phyloP scores from a whole-genome alignment of 768 basidiomycete species.

The Xanthoconium purpureum region DNA sequence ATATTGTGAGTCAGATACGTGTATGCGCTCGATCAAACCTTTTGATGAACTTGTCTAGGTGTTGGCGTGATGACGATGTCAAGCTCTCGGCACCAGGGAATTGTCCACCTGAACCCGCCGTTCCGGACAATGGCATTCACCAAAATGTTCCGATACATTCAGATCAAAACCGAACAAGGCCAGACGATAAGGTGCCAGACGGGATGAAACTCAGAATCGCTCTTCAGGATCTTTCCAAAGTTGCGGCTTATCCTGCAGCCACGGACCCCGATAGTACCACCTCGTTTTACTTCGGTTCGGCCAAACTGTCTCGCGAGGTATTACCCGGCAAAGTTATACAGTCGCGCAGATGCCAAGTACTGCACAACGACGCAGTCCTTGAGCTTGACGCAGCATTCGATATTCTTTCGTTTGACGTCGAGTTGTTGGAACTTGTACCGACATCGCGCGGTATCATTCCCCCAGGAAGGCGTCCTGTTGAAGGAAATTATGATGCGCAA shows the following conservation, averaged over 20 bases:
- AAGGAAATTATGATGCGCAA: constrained; percentile 2
- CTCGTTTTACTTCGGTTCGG: constrained; percentile 3
- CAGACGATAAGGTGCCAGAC: not conserved
- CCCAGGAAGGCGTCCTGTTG: constrained; percentile 2
- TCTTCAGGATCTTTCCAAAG: not conserved
- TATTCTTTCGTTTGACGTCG: not conserved
- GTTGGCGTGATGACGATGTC: not conserved
- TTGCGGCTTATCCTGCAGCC: not conserved
- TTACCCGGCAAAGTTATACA: not conserved
- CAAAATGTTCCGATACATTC: not conserved
- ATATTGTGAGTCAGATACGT: not conserved
- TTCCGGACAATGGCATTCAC: too few species aligned
- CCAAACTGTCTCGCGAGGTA: not conserved
- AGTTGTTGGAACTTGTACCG: constrained; percentile 3
- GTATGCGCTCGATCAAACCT: not conserved
- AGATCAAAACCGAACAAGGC: not conserved
- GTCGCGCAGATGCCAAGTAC: not conserved
- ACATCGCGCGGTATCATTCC: constrained; percentile 1
- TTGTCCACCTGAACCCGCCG: not conserved
- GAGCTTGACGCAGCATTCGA: not conserved
- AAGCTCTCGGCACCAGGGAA: not conserved
- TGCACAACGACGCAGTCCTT: not conserved
- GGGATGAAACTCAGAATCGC: not conserved
- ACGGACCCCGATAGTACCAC: constrained; percentile 1
- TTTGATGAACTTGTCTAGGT: not conserved